A percentile compares a stretch with the other conserved stretches of the same genome.
Evolutionary conservation across 805 yeast species (phyloP).

Genomic region (Barnettozyma botsteinii): DNA sequence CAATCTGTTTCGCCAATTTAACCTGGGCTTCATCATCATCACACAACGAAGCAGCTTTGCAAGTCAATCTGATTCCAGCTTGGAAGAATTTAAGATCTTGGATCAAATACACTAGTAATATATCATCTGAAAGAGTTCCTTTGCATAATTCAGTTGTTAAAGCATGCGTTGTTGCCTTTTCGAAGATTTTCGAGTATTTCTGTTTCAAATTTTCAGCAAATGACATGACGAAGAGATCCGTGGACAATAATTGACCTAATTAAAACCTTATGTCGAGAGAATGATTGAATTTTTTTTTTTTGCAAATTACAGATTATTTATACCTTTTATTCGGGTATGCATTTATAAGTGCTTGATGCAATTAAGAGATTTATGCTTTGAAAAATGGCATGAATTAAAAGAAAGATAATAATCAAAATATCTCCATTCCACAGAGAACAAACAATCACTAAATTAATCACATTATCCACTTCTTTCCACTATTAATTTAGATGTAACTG

Average conservation of each 20-base stretch:
- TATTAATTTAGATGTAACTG: too few relatives aligned
- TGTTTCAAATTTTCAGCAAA: conserved; percentile 7
- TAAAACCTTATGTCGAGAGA: too few relatives aligned
- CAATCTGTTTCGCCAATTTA: conserved; percentile 43
- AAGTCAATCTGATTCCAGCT: conserved; percentile 36
- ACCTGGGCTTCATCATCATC: conserved; percentile 35
- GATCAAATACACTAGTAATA: conserved; percentile 37
- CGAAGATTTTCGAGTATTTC: conserved; percentile 5
- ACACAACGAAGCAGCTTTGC: conserved; percentile 39
- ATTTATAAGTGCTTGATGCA: too few relatives aligned
- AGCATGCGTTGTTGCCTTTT: conserved; percentile 13
- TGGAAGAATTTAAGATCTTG: conserved; percentile 47
- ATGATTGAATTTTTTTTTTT: neutral
- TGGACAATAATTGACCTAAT: neutral
- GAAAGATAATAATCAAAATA: too few relatives aligned
- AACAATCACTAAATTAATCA: too few relatives aligned
- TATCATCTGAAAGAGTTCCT: conserved; percentile 40
- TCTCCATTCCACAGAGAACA: too few relatives aligned
- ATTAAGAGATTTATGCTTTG: too few relatives aligned
- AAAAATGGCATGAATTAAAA: too few relatives aligned
- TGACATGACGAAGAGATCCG: neutral
- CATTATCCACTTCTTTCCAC: too few relatives aligned
- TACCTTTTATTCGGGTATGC: too few relatives aligned
- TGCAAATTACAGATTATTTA: too few relatives aligned
- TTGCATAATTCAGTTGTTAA: conserved; percentile 33